Evolutionary conservation across 129 eudicot species (phyloP), one percentile per base, ranked within the genome.

Genomic region (Deinandra increscens): DNA sequence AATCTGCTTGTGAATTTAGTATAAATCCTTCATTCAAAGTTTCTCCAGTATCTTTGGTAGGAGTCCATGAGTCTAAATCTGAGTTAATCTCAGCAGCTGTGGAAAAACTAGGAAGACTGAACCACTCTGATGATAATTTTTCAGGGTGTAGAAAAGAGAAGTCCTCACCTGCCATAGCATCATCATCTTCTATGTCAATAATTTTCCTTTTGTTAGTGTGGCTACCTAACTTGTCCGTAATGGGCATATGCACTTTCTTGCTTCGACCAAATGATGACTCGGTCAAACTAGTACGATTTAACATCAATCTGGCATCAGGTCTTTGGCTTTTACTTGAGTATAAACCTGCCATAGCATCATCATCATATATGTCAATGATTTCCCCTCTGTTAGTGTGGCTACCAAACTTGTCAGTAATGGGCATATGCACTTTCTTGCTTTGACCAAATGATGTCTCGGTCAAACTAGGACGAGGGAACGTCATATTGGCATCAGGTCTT

Each of bases 301-400:
- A 69, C 79, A n/a, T n/a, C n/a, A n/a, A n/a, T n/a, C n/a, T n/a
- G n/a, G n/a, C n/a, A n/a, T n/a, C n/a, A n/a, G n/a, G n/a, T n/a
- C n/a, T n/a, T n/a, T n/a, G n/a, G n/a, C n/a, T n/a, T n/a, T n/a
- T n/a, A n/a, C n/a, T n/a, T n/a, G n/a, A n/a, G n/a, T n/a, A n/a
- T n/a, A n/a, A n/a, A 56, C 76, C 80, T 5, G 72, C 70, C 18
- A 68, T 31, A 61, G 46, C 58, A 65, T 69, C 75, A 70, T 82
- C 80, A 68, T 83, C 74, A 18, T 83, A 71, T 18, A 87, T 66
- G 81, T 89, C 79, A 65, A 89, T 77, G 70, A 94, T 84, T 80
- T 94, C 97, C 49, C 93, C 96, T 56, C 77, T 12, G 23, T 45
- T 70, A 45, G 17, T 74, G 58, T 58, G 68, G 60, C 50, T 48